These are phyloP conservation scores for Annulohypoxylon moriforme DNA, from an alignment of 495 filamentous ascomycete species.

Conservation along the genomic window DNA sequence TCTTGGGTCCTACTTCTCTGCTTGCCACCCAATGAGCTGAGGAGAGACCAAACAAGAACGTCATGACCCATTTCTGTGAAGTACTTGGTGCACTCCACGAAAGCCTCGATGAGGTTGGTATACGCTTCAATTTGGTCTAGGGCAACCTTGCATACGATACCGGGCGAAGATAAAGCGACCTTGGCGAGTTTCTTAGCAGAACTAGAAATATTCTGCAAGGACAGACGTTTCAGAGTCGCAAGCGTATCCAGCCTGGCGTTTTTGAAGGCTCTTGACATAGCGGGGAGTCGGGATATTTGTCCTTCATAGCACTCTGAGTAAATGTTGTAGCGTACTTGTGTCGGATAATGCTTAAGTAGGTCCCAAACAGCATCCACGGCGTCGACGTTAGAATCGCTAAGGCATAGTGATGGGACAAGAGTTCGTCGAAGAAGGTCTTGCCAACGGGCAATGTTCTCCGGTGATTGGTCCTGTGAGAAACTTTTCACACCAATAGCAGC, in stretches of 20 bases:
- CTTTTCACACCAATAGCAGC: conserved; percentile 83
- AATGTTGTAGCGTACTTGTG: conserved; percentile 82
- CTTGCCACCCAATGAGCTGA: conserved; percentile 80
- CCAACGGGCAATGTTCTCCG: conserved; percentile 77
- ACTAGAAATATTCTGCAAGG: conserved; percentile 80
- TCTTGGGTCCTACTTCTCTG: conserved; percentile 81
- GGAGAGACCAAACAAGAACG: conserved; percentile 87
- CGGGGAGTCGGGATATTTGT: conserved; percentile 76
- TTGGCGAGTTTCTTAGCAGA: conserved; percentile 91
- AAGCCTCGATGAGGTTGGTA: conserved; percentile 89
- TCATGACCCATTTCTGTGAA: conserved; percentile 94
- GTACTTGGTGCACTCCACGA: conserved; percentile 92
- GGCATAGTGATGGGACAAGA: conserved; percentile 83
- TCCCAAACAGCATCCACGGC: conserved; percentile 86
- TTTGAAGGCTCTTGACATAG: conserved; percentile 82
- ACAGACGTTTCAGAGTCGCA: conserved; percentile 84
- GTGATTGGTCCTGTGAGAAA: conserved; percentile 74
- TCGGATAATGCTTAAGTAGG: conserved; percentile 80
- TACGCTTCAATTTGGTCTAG: conserved; percentile 90
- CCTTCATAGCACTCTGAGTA: conserved; percentile 94
- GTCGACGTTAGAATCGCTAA: conserved; percentile 82
- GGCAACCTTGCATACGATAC: conserved; percentile 88
- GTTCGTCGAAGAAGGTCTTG: conserved; percentile 81
- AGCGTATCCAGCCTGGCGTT: conserved; percentile 80
- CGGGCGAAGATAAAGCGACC: conserved; percentile 85